Conservation (phyloP, 805 yeast genomes). For the Scheffersomyces amazonensis region DNA sequence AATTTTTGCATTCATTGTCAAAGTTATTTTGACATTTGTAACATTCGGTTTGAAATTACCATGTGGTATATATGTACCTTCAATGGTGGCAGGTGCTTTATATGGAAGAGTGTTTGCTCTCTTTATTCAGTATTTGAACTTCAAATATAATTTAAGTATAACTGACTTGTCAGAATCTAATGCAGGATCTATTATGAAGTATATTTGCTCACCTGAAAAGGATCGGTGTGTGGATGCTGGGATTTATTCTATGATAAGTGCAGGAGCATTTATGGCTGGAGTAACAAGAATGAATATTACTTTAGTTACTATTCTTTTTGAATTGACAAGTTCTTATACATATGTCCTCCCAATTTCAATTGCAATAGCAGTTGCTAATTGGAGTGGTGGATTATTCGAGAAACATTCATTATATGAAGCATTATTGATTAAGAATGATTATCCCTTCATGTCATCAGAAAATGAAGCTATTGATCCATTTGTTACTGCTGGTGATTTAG, state of each 20-base stretch:
- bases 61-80: conserved; percentile 60
- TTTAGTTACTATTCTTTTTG: conserved; percentile 49
- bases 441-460: conserved; percentile 50
- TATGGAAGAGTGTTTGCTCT: conserved; percentile 53
- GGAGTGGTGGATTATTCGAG: conserved; percentile 53
- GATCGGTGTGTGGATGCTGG: conserved; percentile 42
- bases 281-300: conserved; percentile 55
- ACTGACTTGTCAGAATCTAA: neutral
- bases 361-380: conserved; percentile 54
- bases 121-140: conserved; percentile 35
- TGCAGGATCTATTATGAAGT: conserved; percentile 10
- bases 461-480: conserved; percentile 32
- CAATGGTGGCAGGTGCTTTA: conserved; percentile 62
- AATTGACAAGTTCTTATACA: conserved; percentile 53
- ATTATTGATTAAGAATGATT: conserved; percentile 44
- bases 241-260: conserved; percentile 52
- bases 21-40: conserved; percentile 44
- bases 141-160: conserved; percentile 7
- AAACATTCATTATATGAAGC: conserved; percentile 50
- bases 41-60: conserved; percentile 61
- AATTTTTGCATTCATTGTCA: conserved; percentile 40
- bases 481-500: conserved; percentile 31
- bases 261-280: conserved; percentile 58
- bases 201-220: conserved; percentile 11
- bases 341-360: conserved; percentile 57